A percentile compares a stretch with the other conserved stretches of the same genome.
Evolutionary conservation across 176 grass and related monocot species (phyloP).

Genomic region (Secale cereale): DNA sequence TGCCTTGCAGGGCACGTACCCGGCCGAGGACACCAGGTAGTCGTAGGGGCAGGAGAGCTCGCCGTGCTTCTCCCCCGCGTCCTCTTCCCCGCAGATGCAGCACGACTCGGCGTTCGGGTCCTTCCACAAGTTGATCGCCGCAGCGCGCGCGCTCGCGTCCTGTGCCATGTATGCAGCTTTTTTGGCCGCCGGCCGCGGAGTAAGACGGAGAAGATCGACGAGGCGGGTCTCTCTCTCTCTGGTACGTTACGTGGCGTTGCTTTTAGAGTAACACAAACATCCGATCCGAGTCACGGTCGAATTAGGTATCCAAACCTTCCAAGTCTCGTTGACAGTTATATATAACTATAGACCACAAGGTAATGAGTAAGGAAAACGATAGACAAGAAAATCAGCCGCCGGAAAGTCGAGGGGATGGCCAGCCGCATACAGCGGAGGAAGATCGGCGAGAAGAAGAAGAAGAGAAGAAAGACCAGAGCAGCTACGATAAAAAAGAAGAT

Average conservation of each 20-base stretch:
- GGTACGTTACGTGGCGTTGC: too few relatives aligned
- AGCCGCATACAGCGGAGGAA: neutral
- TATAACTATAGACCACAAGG: too few relatives aligned
- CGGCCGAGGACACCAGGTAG: neutral
- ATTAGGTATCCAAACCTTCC: too few relatives aligned
- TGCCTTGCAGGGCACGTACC: neutral
- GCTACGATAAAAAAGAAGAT: neutral
- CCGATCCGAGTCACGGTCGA: too few relatives aligned
- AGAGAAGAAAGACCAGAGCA: neutral
- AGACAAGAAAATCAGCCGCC: neutral
- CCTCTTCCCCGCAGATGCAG: constrained; percentile 8
- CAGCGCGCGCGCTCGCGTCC: neutral
- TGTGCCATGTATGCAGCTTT: neutral
- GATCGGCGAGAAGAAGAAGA: neutral
- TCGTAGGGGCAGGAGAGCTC: constrained; percentile 13
- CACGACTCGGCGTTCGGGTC: neutral
- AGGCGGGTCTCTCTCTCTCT: too few relatives aligned
- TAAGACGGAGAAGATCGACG: too few relatives aligned
- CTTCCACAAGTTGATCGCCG: neutral
- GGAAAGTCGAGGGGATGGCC: neutral
- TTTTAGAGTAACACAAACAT: too few relatives aligned
- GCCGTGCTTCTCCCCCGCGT: neutral
- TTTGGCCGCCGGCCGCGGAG: too few relatives aligned
- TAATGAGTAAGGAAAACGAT: too few relatives aligned
- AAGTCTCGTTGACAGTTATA: too few relatives aligned